Base-by-base conservation (phyloP, 2,329 filamentous ascomycete species). In the Fusarium duplospermum region DNA sequence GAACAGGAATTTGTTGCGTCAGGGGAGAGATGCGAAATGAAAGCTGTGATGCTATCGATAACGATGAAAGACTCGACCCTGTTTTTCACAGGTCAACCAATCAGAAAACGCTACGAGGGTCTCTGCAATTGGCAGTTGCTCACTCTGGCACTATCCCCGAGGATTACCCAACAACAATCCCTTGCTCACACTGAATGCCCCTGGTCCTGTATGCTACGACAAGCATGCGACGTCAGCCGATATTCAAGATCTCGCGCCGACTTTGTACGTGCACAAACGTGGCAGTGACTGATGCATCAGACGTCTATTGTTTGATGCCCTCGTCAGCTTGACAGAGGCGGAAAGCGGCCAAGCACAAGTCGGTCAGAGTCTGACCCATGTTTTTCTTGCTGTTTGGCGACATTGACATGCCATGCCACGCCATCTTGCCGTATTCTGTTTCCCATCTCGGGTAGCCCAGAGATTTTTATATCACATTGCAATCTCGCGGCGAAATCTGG, bases 161-260 rank as follows among this genome's bases (percentile, higher is more conserved):
- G 18, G 70, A 71, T 78, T 78, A 77, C 56, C 76, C 76, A 67
- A 0, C 16, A 33, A 27, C 60, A 63, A 57, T 64, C 64, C 56
- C 42, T 36, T 62, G 38, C 35, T 45, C 9, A n/a, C 6, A 24
- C 22, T 33, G 57, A 40, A 61, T 38, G 45, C 38, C 71, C 59
- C 22, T n/a, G 52, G 16, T 7, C 35, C 40, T 62, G 50, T 22
- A 71, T 77, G 75, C 69, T 69, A 57, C 57, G 63, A 72, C 62
- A 67, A 68, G 72, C 75, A 64, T 72, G 54, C 75, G 71, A 77
- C 76, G 72, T 77, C 75, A 77, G 76, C 67, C 73, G 73, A 75
- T 74, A 76, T 56, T 47, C 20, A 27, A 69, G 62, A 62, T 66
- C 62, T 69, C 64, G 67, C 67, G 70, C 35, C 56, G 47, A 40